phyloP scores from a whole-genome alignment of 176 grass and related monocot genomes.

The Eragrostis curvula region DNA sequence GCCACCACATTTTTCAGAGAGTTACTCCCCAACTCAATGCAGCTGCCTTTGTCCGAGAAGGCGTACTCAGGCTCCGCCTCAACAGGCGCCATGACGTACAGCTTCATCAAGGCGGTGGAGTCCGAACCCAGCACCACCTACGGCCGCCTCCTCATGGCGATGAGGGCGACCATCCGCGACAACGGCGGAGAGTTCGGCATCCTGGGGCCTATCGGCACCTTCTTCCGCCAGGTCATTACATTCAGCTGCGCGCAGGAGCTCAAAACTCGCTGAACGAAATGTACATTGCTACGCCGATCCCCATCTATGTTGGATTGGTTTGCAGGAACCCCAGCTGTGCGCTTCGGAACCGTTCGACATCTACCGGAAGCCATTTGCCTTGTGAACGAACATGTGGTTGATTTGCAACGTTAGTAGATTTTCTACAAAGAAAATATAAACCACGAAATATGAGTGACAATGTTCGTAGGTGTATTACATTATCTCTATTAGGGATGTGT shows the following conservation, averaged over 20 bases:
- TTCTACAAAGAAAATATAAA: not conserved
- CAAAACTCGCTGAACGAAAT: not conserved
- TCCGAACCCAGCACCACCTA: slow-evolving; percentile 47
- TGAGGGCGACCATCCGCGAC: slow-evolving; percentile 37
- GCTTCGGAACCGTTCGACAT: slow-evolving; percentile 50
- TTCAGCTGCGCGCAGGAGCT: slow-evolving; percentile 50
- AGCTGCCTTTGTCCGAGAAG: not conserved
- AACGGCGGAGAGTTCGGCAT: slow-evolving; percentile 52
- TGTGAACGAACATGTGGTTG: slow-evolving; percentile 18
- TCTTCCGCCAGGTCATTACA: slow-evolving; percentile 51
- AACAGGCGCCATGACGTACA: slow-evolving; percentile 75
- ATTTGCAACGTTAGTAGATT: not conserved
- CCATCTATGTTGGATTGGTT: not conserved
- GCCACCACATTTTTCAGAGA: not conserved
- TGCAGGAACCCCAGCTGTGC: slow-evolving; percentile 53
- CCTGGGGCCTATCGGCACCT: slow-evolving; percentile 49
- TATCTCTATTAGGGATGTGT: not conserved
- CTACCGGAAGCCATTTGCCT: slow-evolving; percentile 45
- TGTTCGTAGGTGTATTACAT: not conserved
- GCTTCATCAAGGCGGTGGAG: slow-evolving; percentile 78
- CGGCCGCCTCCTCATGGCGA: slow-evolving; percentile 39
- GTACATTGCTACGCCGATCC: not conserved
- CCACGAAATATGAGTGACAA: not conserved
- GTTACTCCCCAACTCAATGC: not conserved
- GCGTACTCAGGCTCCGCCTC: slow-evolving; percentile 17